Evolutionary conservation across 2,329 filamentous ascomycete species (phyloP).

Genomic region (Cytospora paraplurivora): DNA sequence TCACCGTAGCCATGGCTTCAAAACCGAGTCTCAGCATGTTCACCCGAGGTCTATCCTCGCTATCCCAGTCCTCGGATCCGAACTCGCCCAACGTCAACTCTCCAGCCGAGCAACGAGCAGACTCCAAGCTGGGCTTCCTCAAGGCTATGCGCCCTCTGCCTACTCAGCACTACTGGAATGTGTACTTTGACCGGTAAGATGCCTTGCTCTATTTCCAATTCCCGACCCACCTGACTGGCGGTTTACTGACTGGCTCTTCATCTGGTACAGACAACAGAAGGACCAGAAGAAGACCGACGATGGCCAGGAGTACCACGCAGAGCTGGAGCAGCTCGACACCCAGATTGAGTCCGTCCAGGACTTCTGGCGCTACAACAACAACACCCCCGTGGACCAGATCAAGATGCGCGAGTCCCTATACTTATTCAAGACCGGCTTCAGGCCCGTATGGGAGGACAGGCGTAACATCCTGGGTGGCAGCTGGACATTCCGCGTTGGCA

Average conservation of each 20-base stretch:
- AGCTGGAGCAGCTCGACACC: conserved; percentile 63
- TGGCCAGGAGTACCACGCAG: conserved; percentile 50
- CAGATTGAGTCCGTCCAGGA: conserved; percentile 81
- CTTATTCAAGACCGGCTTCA: conserved; percentile 77
- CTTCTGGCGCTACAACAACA: conserved; percentile 83
- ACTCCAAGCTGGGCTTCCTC: conserved; percentile 81
- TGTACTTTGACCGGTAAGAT: conserved; percentile 64
- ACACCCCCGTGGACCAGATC: conserved; percentile 74
- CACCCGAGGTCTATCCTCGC: conserved; percentile 63
- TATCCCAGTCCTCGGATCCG: conserved; percentile 60
- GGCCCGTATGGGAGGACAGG: conserved; percentile 80
- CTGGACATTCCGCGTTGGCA: conserved; percentile 90
- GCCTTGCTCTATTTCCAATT: conserved; percentile 26
- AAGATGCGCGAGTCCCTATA: conserved; percentile 78
- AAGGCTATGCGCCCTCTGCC: conserved; percentile 72
- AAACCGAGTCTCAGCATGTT: conserved; percentile 56
- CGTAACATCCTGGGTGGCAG: conserved; percentile 84
- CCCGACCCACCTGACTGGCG: conserved; percentile 1
- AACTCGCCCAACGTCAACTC: conserved; percentile 64
- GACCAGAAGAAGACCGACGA: conserved; percentile 45
- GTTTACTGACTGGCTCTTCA: conserved; percentile 14
- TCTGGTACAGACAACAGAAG: conserved; percentile 44
- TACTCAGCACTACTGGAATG: conserved; percentile 79
- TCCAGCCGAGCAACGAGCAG: conserved; percentile 72
- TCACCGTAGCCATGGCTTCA: conserved; percentile 51